phyloP scores from a whole-genome alignment of 176 grass and related monocot genomes.

The Triticum monococcum region DNA sequence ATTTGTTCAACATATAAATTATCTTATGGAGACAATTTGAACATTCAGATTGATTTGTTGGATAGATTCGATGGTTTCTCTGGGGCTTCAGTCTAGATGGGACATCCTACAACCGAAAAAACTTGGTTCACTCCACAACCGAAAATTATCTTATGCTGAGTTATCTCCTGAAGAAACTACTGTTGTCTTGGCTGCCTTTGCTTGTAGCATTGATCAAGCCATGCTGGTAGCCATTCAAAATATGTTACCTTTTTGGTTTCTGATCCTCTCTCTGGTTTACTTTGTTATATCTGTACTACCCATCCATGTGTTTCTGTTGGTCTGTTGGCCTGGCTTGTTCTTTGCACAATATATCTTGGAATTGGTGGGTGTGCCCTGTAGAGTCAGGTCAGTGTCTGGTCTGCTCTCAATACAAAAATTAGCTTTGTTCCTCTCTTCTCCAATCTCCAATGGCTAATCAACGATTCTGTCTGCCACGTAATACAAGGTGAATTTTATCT shows the following conservation, averaged over 20 bases:
- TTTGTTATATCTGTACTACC: not conserved
- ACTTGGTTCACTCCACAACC: not conserved
- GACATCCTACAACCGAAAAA: not conserved
- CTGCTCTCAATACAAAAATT: not conserved
- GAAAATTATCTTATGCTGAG: not conserved
- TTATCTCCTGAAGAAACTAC: not conserved
- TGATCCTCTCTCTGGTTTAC: not conserved
- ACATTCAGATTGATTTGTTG: not conserved
- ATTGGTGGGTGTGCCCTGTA: not conserved
- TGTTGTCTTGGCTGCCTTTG: not conserved
- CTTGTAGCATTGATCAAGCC: not conserved
- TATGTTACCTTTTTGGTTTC: not conserved
- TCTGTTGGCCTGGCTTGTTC: not conserved
- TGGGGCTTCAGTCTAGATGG: not conserved
- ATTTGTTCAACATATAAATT: not conserved
- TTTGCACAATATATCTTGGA: not conserved
- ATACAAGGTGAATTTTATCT: slow-evolving; percentile 8
- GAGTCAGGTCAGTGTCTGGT: not conserved
- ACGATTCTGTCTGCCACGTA: not conserved
- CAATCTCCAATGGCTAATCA: not conserved
- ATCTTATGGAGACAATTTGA: not conserved
- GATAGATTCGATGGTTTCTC: not conserved
- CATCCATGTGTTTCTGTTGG: not conserved
- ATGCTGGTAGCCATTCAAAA: not conserved
- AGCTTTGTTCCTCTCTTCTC: too few species aligned